A percentile compares a stretch with the other conserved stretches of the same genome.
Conservation (phyloP, 371 early-diverging fungal species). For the Ordospora pajunii region DNA sequence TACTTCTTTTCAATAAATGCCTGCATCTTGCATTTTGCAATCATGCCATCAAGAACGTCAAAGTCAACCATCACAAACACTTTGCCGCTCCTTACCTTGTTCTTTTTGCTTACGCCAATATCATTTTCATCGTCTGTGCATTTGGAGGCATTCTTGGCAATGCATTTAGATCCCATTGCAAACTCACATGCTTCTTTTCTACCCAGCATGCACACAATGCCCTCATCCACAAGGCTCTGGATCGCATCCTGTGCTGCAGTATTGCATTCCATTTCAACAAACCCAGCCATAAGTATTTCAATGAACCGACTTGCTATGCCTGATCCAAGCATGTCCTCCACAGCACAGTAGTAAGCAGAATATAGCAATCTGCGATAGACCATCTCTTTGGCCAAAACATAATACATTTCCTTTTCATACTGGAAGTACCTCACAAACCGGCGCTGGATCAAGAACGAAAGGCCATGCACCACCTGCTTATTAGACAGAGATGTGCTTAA, state of each 20-base stretch:
- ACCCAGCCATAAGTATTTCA: conserved; percentile 24
- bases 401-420: conserved; percentile 19
- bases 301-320: conserved; percentile 1
- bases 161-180: neutral
- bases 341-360: conserved; percentile 4
- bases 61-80: conserved; percentile 29
- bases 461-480: conserved; percentile 5
- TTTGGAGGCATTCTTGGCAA: neutral
- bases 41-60: conserved; percentile 9
- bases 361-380: conserved; percentile 21
- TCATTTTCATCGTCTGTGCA: neutral
- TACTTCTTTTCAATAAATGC: conserved; percentile 9
- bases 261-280: neutral
- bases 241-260: neutral
- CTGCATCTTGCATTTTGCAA: neutral
- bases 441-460: conserved; percentile 38
- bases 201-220: neutral
- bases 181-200: conserved; percentile 1
- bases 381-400: neutral
- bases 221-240: neutral
- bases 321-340: conserved; percentile 3
- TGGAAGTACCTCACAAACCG: conserved; percentile 39
- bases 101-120: neutral
- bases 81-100: neutral
- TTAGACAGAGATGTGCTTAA: neutral